These are phyloP conservation scores for Chamaecyparis obtusa DNA, from an alignment of 75 land plant species.

Conservation along the genomic window DNA sequence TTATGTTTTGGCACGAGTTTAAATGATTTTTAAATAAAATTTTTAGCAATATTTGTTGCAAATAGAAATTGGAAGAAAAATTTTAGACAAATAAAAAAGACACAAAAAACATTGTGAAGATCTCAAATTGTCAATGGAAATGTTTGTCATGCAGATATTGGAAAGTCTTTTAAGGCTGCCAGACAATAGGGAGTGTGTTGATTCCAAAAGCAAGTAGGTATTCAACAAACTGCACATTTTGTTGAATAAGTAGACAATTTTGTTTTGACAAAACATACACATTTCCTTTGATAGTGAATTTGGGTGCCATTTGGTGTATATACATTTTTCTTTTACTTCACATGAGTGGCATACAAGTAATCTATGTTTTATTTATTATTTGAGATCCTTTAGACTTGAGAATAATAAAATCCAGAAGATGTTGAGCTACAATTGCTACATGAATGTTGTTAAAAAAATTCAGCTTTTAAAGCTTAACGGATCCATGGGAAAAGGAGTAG, in stretches of 20 bases:
- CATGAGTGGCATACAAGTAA: neutral
- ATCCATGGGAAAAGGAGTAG: neutral
- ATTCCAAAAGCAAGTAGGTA: conserved; percentile 75
- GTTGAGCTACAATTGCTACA: neutral
- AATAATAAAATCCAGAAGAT: neutral
- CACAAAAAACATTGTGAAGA: no score
- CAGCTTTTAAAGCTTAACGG: neutral
- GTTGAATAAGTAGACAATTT: neutral
- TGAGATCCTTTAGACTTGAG: neutral
- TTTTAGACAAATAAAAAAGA: no score
- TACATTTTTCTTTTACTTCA: neutral
- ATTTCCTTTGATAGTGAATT: neutral
- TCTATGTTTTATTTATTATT: neutral
- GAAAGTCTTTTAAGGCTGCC: conserved; percentile 80
- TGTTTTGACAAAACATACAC: neutral
- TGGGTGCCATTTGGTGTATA: neutral
- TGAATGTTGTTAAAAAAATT: neutral
- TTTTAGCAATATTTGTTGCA: no score
- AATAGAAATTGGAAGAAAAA: no score
- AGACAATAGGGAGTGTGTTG: conserved; percentile 84
- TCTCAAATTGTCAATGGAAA: neutral
- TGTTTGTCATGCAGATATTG: conserved; percentile 44
- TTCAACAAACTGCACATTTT: neutral
- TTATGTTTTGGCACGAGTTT: no score
- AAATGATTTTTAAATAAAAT: no score